A percentile compares a stretch with the other conserved stretches of the same genome.
These are phyloP conservation scores for Rostrohypoxylon terebratum DNA, from an alignment of 495 filamentous ascomycete genomes.

Conservation along the genomic window DNA sequence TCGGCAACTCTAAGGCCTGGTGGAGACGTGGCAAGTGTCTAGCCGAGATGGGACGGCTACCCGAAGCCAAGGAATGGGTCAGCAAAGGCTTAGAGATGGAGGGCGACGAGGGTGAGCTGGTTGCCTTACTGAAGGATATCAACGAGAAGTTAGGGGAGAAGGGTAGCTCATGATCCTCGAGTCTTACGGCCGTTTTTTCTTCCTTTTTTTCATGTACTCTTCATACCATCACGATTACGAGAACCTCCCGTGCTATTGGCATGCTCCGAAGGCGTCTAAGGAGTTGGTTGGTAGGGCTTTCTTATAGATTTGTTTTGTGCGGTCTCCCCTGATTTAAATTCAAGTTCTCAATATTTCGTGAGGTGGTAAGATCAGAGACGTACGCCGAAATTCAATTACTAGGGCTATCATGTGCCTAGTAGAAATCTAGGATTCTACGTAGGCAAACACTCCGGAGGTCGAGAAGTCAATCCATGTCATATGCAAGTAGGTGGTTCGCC, in stretches of 20 bases:
- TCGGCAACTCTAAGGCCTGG: constrained; percentile 93
- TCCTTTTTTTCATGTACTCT: constrained; percentile 3
- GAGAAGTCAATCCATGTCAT: neutral
- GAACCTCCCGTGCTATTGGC: neutral
- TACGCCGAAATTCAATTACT: neutral
- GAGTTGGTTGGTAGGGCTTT: constrained; percentile 32
- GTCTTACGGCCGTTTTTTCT: neutral
- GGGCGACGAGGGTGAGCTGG: constrained; percentile 77
- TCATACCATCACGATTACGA: neutral
- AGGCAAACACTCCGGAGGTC: neutral
- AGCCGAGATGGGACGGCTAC: constrained; percentile 87
- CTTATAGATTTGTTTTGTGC: constrained; percentile 7
- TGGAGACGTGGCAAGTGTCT: constrained; percentile 86
- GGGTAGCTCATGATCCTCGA: constrained; percentile 30
- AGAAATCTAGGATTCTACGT: no score
- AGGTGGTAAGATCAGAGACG: neutral
- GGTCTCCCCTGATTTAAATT: neutral
- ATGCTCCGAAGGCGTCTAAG: constrained; percentile 20
- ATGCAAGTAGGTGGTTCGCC: neutral
- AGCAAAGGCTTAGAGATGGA: constrained; percentile 83
- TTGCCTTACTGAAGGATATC: constrained; percentile 76
- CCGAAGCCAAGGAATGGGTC: constrained; percentile 83
- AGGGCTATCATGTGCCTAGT: neutral
- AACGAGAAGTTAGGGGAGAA: constrained; percentile 56
- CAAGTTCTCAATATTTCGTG: no score